These are phyloP conservation scores for Ilex asprella DNA, from an alignment of 257 asterid genomes.

Conservation along the genomic window DNA sequence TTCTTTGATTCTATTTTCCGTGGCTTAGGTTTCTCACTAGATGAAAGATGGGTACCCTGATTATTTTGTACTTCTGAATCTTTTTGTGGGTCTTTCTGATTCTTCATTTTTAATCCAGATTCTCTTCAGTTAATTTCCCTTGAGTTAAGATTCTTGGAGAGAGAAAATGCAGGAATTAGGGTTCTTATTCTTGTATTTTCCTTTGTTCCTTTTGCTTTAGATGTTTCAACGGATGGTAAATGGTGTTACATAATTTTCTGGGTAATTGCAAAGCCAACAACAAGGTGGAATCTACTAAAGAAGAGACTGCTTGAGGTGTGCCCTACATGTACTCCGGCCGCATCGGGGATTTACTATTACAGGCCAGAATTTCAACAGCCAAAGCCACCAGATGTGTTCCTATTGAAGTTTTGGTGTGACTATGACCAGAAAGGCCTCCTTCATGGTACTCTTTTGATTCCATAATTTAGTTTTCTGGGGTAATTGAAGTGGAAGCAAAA, in stretches of 20 bases:
- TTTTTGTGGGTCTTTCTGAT: too few species aligned
- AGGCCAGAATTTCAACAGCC: conserved; percentile 61
- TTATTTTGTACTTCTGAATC: too few species aligned
- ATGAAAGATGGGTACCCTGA: too few species aligned
- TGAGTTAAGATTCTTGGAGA: not conserved
- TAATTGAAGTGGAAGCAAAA: too few species aligned
- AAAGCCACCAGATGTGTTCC: conserved; percentile 37
- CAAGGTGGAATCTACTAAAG: conserved; percentile 53
- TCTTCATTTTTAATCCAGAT: too few species aligned
- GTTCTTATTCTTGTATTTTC: not conserved
- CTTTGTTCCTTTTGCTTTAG: conserved; percentile 27
- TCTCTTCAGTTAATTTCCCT: too few species aligned
- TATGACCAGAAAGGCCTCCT: conserved; percentile 56
- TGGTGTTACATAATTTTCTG: conserved; percentile 82
- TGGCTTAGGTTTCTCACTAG: too few species aligned
- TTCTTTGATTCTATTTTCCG: too few species aligned
- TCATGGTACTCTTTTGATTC: conserved; percentile 43
- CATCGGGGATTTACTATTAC: conserved; percentile 48
- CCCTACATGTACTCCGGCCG: conserved; percentile 61
- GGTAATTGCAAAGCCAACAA: conserved; percentile 52
- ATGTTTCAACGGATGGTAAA: conserved; percentile 68
- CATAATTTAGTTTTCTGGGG: not conserved
- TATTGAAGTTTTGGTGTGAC: conserved; percentile 64
- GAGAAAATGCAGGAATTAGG: not conserved
- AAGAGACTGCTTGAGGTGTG: conserved; percentile 61